These are phyloP conservation scores for Cutaneotrichosporon cyanovorans DNA, from an alignment of 1,284 basidiomycete species.

Conservation along the genomic window DNA sequence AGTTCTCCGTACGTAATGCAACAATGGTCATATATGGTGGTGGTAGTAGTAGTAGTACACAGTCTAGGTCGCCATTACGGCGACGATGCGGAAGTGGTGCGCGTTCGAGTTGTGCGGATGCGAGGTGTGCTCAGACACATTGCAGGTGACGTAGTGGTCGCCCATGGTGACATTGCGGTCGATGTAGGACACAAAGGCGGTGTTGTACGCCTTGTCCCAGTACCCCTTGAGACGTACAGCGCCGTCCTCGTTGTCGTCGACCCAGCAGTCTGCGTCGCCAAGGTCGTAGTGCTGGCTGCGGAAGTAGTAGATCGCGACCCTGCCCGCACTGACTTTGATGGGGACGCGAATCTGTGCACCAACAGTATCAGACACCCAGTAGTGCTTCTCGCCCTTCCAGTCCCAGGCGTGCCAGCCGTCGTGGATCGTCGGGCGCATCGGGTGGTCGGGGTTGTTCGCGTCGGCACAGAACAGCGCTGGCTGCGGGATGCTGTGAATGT, in stretches of 20 bases:
- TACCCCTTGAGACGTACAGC: conserved; percentile 37
- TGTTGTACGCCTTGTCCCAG: conserved; percentile 43
- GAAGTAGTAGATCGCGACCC: conserved; percentile 46
- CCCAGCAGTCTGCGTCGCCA: conserved; percentile 46
- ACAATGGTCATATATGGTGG: too few relatives aligned
- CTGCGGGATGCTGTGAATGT: conserved; percentile 32
- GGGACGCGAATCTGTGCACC: conserved; percentile 42
- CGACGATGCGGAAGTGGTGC: conserved; percentile 46
- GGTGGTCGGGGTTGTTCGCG: conserved; percentile 39
- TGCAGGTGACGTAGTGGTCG: conserved; percentile 41
- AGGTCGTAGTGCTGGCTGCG: conserved; percentile 43
- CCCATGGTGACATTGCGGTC: conserved; percentile 44
- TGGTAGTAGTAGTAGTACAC: too few relatives aligned
- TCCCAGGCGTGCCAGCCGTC: conserved; percentile 41
- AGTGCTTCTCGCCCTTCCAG: conserved; percentile 45
- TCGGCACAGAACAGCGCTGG: conserved; percentile 44
- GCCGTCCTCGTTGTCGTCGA: conserved; percentile 44
- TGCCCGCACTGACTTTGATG: conserved; percentile 38
- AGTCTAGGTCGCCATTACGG: conserved; percentile 45
- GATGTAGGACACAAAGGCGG: conserved; percentile 41
- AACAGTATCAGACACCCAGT: conserved; percentile 36
- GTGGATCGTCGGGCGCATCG: conserved; percentile 32
- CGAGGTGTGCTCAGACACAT: conserved; percentile 37
- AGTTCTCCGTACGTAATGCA: too few relatives aligned
- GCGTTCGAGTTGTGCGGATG: conserved; percentile 39